Evolutionary conservation across 495 filamentous ascomycete genomes (phyloP), one percentile per base, ranked within the genome.

Genomic region (Podospora bellae-mahoneyi): DNA sequence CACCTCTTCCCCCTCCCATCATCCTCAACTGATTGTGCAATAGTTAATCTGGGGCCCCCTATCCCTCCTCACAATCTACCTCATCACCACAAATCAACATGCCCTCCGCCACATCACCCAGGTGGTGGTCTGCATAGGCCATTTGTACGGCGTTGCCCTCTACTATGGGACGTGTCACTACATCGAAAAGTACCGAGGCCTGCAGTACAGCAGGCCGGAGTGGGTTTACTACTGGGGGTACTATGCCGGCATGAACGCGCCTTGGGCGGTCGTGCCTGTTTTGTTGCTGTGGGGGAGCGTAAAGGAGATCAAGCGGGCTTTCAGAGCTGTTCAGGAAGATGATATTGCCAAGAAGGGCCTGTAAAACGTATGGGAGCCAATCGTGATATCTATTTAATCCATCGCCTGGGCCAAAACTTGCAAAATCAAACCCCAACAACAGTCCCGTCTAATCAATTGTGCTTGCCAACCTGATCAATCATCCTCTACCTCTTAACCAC

Each of bases 161-260:
- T 97, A 97, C 79, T 97, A 92, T 79, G 87, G 86, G 2, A 97
- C 93, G 0, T 91, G 89, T 78, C 79, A 89, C 73, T 88, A 88
- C 70, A 90, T 92, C 66, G 80, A 87, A 69, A 85, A 83, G 69
- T 79, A 84, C 69, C 79, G 83, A 54, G 83, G 84, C 0, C 70
- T 83, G 5, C 80, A 83, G 4, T 91, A 92, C 75, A 91, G 87
- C 71, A 83, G 92, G 66, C 91, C 93, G 4, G 93, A 96, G 78
- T 74, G 81, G 4, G 84, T 89, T 67, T 97, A 96, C 75, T 96
- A 91, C 75, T 97, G 92, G 92, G 78, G 89, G 16, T 97, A 97
- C 75, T 97, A 91, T 74, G 86, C 93, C 23, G 83, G 90, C 19
- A 90, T 96, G 86, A 97, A 97, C 74, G 82, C 87, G 60, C 90